These are phyloP conservation scores for Amanita phalloides DNA, from an alignment of 768 basidiomycete species.

Conservation along the genomic window DNA sequence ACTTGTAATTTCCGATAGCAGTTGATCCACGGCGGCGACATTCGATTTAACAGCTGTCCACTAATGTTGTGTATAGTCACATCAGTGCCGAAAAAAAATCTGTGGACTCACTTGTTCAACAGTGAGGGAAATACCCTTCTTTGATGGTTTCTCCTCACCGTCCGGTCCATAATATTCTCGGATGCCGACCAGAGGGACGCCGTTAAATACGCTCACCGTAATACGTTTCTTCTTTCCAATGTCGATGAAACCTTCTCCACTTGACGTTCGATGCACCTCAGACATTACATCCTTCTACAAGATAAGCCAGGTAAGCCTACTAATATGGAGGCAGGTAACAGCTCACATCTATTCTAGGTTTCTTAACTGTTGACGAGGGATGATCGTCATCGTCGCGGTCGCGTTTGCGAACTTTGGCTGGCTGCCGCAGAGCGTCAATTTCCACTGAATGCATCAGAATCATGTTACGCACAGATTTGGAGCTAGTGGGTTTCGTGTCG, in stretches of 20 bases:
- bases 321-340: not conserved
- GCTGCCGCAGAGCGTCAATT: not conserved
- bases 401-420: constrained; percentile 2
- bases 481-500: not conserved
- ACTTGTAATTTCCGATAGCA: constrained; percentile 31
- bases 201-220: constrained; percentile 41
- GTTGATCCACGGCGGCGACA: constrained; percentile 35
- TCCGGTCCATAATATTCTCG: constrained; percentile 56
- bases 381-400: constrained; percentile 4
- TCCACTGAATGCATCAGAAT: not conserved
- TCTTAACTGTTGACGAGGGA: not conserved
- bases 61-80: constrained; percentile 17
- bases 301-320: not conserved
- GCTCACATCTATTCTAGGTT: not conserved
- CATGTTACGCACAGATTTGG: not conserved
- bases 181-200: constrained; percentile 52
- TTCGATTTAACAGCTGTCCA: constrained; percentile 47
- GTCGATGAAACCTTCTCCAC: constrained; percentile 48
- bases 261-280: not conserved
- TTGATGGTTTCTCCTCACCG: constrained; percentile 61
- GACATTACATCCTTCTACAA: not conserved
- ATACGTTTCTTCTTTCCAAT: constrained; percentile 66
- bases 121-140: constrained; percentile 66
- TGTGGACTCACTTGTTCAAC: constrained; percentile 44
- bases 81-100: not conserved